Evolutionary conservation across 2,329 filamentous ascomycete species (phyloP).

Genomic region (Verruconis gallopava): DNA sequence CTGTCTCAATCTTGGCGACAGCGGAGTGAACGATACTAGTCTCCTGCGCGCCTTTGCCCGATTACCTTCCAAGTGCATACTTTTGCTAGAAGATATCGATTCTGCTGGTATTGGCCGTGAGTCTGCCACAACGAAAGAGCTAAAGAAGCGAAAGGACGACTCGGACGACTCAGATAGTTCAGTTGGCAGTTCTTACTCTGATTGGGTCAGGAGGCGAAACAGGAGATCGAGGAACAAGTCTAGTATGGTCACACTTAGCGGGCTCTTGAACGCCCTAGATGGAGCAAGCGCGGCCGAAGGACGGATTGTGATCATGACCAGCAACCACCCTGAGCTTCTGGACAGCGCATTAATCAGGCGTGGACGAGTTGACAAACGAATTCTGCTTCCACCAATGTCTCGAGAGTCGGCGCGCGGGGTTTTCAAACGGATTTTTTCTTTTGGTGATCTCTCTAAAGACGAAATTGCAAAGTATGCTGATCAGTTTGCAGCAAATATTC

Average conservation of each 20-base stretch:
- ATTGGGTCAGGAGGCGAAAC: neutral
- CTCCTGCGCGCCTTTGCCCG: constrained; percentile 51
- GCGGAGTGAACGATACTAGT: constrained; percentile 63
- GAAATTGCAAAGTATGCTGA: constrained; percentile 15
- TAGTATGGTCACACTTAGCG: constrained; percentile 10
- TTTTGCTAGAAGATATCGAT: constrained; percentile 66
- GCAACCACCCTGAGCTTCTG: constrained; percentile 16
- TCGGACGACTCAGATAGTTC: constrained; percentile 10
- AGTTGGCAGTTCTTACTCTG: neutral
- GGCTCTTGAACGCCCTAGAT: constrained; percentile 17
- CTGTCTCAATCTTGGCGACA: constrained; percentile 24
- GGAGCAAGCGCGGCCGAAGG: constrained; percentile 15
- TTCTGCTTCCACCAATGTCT: neutral
- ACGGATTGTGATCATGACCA: constrained; percentile 19
- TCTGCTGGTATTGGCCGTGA: neutral
- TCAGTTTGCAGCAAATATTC: constrained; percentile 18
- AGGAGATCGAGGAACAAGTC: neutral
- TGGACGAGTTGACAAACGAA: constrained; percentile 14
- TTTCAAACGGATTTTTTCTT: neutral
- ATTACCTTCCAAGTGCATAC: constrained; percentile 56
- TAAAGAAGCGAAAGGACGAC: neutral
- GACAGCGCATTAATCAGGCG: constrained; percentile 16
- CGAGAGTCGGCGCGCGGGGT: neutral
- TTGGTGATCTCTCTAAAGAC: neutral
- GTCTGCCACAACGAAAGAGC: neutral